Evolutionary conservation across 352 stramenopile species (phyloP), one percentile per base, ranked within the genome.

Genomic region (Globisporangium emineosum): DNA sequence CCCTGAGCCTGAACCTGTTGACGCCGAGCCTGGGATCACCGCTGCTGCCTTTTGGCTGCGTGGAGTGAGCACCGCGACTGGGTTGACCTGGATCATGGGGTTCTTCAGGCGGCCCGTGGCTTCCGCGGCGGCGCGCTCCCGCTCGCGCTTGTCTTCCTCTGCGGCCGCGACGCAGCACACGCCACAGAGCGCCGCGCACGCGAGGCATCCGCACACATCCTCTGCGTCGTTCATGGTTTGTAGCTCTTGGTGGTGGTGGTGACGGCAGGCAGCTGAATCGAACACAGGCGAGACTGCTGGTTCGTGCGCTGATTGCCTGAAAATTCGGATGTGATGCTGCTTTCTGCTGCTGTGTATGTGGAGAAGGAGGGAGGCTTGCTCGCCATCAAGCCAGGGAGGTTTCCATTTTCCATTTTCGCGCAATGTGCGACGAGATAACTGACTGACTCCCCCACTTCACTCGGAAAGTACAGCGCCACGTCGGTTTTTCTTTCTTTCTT

Each of bases 91-190:
- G 51, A 89, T 77, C n/a, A 79, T 60, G 6, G 77, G 79, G 29
- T 70, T 81, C 67, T 88, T 93, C 58, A 88, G 60, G 30, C 79
- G 67, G 2, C 55, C 63, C 2, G 72, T 60, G 30, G 68, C 67
- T 29, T 70, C 72, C 1, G 66, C 71, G 23, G 68, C 81, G 2
- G 70, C 73, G 35, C 80, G 79, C 64, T 91, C 85, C 7, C 85
- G 82, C 62, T 93, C 85, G 4, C 81, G 74, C 73, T 93, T 91
- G 66, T 90, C 85, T 70, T 93, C 82, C 65, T 93, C 85, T 0
- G 83, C 85, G 17, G 85, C 85, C 6, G 83, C 85, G 3, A 91
- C 85, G 54, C 78, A 91, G 66, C 85, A 91, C 1, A 93, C 80
- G 21, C 82, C 82, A 17, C 85, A 93, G 35, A 93, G 77, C 37